These are phyloP conservation scores for Tylopilus sp. DNA, from an alignment of 768 basidiomycete genomes.

Conservation along the genomic window DNA sequence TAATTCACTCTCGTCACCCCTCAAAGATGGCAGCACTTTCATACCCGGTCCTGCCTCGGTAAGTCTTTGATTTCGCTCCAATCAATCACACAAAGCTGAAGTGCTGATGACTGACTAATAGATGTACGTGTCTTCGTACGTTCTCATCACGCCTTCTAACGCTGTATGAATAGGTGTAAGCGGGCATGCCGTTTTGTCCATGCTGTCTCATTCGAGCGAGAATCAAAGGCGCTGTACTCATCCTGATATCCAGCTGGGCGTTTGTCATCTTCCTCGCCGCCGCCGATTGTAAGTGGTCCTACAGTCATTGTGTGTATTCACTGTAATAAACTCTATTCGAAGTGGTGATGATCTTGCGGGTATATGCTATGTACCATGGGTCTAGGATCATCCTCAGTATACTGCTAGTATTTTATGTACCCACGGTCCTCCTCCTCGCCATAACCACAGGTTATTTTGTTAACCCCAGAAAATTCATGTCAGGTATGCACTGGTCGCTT, in stretches of 20 bases:
- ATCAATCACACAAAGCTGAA: neutral
- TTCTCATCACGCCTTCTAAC: too few species aligned
- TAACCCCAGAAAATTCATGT: neutral
- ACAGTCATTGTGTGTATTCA: neutral
- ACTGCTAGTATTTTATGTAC: neutral
- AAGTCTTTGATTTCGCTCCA: neutral
- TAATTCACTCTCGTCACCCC: neutral
- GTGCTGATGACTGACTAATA: neutral
- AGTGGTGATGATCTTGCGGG: neutral
- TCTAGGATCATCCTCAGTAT: neutral
- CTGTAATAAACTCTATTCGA: neutral
- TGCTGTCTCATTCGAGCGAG: neutral
- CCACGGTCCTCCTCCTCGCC: neutral
- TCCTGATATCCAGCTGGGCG: neutral
- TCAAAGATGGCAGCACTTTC: slow-evolving; percentile 7
- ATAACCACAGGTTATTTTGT: neutral
- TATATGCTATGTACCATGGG: neutral
- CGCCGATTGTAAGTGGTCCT: neutral
- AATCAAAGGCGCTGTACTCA: neutral
- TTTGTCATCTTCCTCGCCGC: slow-evolving; percentile 2
- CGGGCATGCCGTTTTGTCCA: neutral
- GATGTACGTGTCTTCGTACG: neutral
- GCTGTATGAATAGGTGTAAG: neutral
- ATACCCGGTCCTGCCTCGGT: slow-evolving; percentile 14
- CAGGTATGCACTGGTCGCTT: neutral